phyloP scores from a whole-genome alignment of 257 asterid genomes.

The Mentha longifolia region DNA sequence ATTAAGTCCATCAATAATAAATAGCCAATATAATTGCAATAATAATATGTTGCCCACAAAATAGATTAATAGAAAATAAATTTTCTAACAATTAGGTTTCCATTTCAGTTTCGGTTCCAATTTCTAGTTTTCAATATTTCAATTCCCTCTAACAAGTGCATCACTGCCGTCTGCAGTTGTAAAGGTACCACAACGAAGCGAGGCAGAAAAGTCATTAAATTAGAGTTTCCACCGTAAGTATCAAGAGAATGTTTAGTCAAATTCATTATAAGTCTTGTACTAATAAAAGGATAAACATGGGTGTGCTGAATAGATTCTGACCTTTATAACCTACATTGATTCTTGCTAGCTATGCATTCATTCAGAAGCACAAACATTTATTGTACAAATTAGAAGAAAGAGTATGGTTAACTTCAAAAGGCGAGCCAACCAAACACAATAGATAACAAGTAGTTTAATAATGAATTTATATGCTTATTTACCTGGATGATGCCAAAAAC shows the following conservation, averaged over 20 bases:
- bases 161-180: too few relatives aligned
- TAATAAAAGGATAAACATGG: not conserved
- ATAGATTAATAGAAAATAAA: too few relatives aligned
- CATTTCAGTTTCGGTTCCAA: not conserved
- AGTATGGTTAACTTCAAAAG: not conserved
- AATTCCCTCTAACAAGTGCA: not conserved
- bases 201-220: too few relatives aligned
- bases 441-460: not conserved
- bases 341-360: not conserved
- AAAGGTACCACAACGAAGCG: too few relatives aligned
- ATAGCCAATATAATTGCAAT: too few relatives aligned
- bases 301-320: not conserved
- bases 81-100: too few relatives aligned
- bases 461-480: conserved; percentile 27
- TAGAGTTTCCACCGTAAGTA: too few relatives aligned
- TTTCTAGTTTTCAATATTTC: not conserved
- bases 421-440: not conserved
- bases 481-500: conserved; percentile 98
- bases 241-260: too few relatives aligned
- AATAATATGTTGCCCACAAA: too few relatives aligned
- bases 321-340: not conserved
- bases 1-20: too few relatives aligned
- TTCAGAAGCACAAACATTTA: not conserved
- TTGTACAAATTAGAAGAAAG: not conserved
- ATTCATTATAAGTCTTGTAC: not conserved